phyloP scores from a whole-genome alignment of 2,329 filamentous ascomycete genomes.

The Lachnellula subtilissima region DNA sequence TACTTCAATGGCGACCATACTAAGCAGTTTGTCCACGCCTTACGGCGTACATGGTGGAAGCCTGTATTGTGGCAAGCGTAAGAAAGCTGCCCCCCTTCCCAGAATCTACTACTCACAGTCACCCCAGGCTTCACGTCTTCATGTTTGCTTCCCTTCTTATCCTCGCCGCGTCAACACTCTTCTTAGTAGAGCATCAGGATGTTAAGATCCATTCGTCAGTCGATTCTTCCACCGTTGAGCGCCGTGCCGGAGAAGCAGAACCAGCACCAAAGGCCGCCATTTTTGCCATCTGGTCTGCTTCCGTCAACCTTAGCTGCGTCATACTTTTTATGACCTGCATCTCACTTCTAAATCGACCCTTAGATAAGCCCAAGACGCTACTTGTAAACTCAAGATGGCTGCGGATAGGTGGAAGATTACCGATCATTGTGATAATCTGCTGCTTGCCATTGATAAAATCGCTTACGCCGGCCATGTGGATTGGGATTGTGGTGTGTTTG shows the following conservation, averaged over 20 bases:
- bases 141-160: slow-evolving; percentile 14
- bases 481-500: not conserved
- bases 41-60: slow-evolving; percentile 19
- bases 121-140: slow-evolving; percentile 9
- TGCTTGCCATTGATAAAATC: slow-evolving; percentile 10
- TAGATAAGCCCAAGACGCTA: slow-evolving; percentile 11
- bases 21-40: slow-evolving; percentile 13
- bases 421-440: slow-evolving; percentile 8
- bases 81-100: not conserved
- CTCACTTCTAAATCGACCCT: slow-evolving; percentile 11
- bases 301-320: slow-evolving; percentile 6
- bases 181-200: slow-evolving; percentile 8
- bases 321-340: slow-evolving; percentile 12
- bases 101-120: not conserved
- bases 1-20: slow-evolving; percentile 19
- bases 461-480: slow-evolving; percentile 4
- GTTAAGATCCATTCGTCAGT: not conserved
- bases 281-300: slow-evolving; percentile 14
- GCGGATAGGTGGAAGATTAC: slow-evolving; percentile 7
- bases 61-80: slow-evolving; percentile 16
- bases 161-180: slow-evolving; percentile 15
- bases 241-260: not conserved
- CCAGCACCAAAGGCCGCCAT: not conserved
- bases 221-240: not conserved
- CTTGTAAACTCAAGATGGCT: slow-evolving; percentile 13